Conservation (phyloP, 1,284 basidiomycete genomes). For the Phylloboletellus chloephorus region DNA sequence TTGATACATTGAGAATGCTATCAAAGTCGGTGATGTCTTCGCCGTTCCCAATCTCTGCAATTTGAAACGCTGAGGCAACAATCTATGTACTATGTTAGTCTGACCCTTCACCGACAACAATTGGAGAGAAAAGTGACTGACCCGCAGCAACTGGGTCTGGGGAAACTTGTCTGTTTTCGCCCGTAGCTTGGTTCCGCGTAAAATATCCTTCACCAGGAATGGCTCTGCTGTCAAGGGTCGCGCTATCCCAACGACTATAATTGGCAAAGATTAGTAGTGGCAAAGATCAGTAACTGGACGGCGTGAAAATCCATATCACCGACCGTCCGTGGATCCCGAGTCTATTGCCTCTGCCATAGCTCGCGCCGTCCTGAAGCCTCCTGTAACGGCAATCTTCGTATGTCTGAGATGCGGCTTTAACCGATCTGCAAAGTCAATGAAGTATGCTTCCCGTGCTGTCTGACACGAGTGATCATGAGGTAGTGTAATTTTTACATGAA, state of each 20-base stretch:
- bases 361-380: constrained; percentile 40
- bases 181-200: constrained; percentile 31
- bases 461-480: constrained; percentile 4
- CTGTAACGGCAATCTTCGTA: constrained; percentile 41
- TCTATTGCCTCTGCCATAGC: constrained; percentile 39
- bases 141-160: constrained; percentile 25
- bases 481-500: constrained; percentile 8
- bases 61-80: constrained; percentile 28
- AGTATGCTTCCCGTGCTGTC: constrained; percentile 39
- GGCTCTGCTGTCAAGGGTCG: constrained; percentile 43
- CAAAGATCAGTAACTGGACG: neutral
- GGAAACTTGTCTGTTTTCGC: constrained; percentile 31
- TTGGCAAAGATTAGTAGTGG: neutral
- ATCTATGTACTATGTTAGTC: constrained; percentile 17
- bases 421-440: constrained; percentile 38
- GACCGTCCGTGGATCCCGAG: constrained; percentile 29
- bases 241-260: constrained; percentile 40
- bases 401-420: constrained; percentile 34
- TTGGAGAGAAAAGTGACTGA: constrained; percentile 14
- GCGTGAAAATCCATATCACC: constrained; percentile 5
- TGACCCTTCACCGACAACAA: neutral
- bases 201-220: constrained; percentile 35
- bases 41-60: constrained; percentile 31
- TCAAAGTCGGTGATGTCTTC: constrained; percentile 32
- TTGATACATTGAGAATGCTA: constrained; percentile 28